Conservation (phyloP, 176 grass and related monocot genomes). For the Leersia perrieri region DNA sequence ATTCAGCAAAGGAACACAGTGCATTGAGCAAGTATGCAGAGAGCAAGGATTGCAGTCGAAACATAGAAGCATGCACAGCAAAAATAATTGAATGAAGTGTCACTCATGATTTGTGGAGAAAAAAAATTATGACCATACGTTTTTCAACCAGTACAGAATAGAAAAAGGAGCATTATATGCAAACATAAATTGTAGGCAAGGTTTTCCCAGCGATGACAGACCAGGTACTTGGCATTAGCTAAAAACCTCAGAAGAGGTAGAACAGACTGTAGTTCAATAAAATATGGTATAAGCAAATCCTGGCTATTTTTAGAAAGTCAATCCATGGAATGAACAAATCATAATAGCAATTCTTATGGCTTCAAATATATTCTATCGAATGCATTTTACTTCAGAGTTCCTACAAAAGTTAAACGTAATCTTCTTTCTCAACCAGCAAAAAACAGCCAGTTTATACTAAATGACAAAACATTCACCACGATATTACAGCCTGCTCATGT, state of each 20-base stretch:
- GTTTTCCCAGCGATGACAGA: not conserved
- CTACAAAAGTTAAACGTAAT: not conserved
- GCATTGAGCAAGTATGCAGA: not conserved
- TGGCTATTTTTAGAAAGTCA: not conserved
- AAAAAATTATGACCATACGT: not conserved
- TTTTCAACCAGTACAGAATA: not conserved
- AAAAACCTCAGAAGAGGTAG: not conserved
- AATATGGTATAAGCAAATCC: not conserved
- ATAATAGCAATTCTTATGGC: not conserved
- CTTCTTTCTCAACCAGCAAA: not conserved
- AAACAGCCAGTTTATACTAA: not conserved
- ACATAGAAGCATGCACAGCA: not conserved
- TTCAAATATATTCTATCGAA: not conserved
- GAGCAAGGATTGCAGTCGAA: not conserved
- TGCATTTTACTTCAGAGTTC: not conserved
- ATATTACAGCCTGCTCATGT: not conserved
- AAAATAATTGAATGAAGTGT: not conserved
- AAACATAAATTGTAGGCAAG: not conserved
- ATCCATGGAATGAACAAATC: not conserved
- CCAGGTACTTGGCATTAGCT: not conserved
- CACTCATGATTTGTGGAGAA: constrained; percentile 4
- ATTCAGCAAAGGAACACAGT: constrained; percentile 23
- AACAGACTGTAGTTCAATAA: constrained; percentile 2
- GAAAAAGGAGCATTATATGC: not conserved
- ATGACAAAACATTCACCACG: not conserved